Percentiles rank a stretch among this genome's conserved stretches.
phyloP scores from a whole-genome alignment of 129 eudicot genomes.

The Logfia minima region DNA sequence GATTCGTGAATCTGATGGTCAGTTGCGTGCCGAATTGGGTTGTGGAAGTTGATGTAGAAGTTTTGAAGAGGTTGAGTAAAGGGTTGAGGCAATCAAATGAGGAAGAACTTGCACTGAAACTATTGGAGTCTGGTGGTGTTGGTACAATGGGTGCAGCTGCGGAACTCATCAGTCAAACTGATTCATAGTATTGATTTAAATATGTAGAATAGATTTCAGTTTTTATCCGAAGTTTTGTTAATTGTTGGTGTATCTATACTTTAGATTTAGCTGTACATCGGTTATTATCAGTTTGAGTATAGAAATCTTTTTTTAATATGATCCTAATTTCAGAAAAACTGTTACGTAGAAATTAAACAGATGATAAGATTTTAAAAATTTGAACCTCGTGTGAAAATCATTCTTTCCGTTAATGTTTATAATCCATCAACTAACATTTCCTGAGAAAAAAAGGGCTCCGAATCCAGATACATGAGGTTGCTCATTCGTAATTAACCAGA shows the following conservation, averaged over 20 bases:
- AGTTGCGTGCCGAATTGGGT: slow-evolving; percentile 76
- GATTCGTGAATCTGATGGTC: slow-evolving; percentile 69
- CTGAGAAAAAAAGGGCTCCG: background rate
- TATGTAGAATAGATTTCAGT: background rate
- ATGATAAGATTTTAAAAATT: too few relatives aligned
- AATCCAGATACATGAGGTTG: too few relatives aligned
- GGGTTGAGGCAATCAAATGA: slow-evolving; percentile 86
- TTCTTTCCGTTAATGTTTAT: background rate
- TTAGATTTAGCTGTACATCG: slow-evolving; percentile 38
- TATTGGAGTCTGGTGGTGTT: slow-evolving; percentile 75
- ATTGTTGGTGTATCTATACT: slow-evolving; percentile 7
- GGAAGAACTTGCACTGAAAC: slow-evolving; percentile 75
- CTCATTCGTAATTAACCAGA: too few relatives aligned
- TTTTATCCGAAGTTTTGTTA: slow-evolving; percentile 37
- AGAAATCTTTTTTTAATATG: background rate
- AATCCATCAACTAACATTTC: background rate
- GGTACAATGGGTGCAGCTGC: slow-evolving; percentile 88
- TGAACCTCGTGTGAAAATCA: background rate
- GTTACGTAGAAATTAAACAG: background rate
- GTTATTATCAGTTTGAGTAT: slow-evolving; percentile 7
- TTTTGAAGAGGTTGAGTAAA: slow-evolving; percentile 68
- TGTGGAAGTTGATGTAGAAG: slow-evolving; percentile 56
- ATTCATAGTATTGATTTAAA: slow-evolving; percentile 11
- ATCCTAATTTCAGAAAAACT: background rate
- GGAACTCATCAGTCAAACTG: slow-evolving; percentile 54